Evolutionary conservation across 306 rosid species (phyloP).

Genomic region (Hippophae gyantsensis): DNA sequence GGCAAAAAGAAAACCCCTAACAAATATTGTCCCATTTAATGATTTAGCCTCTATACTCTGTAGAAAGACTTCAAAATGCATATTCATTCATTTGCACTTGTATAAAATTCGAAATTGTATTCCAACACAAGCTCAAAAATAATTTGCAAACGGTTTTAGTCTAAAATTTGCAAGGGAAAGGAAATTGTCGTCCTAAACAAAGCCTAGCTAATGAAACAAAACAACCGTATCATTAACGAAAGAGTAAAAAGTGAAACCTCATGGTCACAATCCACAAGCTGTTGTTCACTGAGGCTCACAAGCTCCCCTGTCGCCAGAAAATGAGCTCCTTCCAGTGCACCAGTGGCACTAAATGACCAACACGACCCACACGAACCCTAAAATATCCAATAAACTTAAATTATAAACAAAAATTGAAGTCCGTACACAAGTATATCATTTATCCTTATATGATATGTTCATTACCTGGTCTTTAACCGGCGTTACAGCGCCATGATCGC

Average conservation of each 20-base stretch:
- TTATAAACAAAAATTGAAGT: not conserved
- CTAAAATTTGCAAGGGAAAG: too few relatives aligned
- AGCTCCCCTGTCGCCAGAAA: conserved; percentile 62
- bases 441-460: not conserved
- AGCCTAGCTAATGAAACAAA: not conserved
- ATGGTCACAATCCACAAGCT: conserved; percentile 96
- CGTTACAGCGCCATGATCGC: conserved; percentile 79
- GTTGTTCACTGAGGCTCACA: conserved; percentile 78
- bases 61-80: too few relatives aligned
- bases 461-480: conserved; percentile 68
- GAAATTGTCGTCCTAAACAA: too few relatives aligned
- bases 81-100: too few relatives aligned
- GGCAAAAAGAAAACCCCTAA: too few relatives aligned
- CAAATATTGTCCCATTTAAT: too few relatives aligned
- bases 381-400: conserved; percentile 6
- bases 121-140: too few relatives aligned
- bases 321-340: conserved; percentile 92
- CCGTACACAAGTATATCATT: not conserved
- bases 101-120: too few relatives aligned
- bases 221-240: not conserved
- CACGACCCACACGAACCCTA: conserved; percentile 95
- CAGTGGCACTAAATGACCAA: conserved; percentile 86
- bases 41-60: too few relatives aligned
- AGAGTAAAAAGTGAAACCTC: conserved; percentile 38
- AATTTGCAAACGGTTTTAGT: too few relatives aligned